Conservation (phyloP, 768 basidiomycete genomes). For the Russula sp. region DNA sequence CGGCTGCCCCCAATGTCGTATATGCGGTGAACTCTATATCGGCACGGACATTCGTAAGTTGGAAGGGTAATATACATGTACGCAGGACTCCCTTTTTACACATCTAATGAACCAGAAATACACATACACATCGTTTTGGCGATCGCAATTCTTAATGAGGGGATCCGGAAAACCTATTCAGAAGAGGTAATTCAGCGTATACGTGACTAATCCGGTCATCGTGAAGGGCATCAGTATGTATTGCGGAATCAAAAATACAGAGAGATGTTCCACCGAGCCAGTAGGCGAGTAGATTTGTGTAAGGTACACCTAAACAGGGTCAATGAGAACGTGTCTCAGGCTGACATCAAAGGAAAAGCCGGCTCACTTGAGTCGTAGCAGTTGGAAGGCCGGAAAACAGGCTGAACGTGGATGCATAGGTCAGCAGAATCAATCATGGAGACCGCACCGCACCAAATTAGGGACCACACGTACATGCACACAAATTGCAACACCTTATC, state of each 20-base stretch:
- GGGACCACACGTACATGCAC: constrained; percentile 48
- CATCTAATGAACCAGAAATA: no score
- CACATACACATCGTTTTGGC: no score
- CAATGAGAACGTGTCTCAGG: neutral
- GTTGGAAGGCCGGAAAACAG: constrained; percentile 19
- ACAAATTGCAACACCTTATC: constrained; percentile 59
- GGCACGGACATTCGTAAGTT: no score
- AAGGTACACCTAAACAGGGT: constrained; percentile 41
- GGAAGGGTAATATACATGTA: no score
- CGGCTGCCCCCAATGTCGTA: no score
- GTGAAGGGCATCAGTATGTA: constrained; percentile 20
- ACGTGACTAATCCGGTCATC: constrained; percentile 16
- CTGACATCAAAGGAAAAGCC: neutral
- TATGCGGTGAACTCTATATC: no score
- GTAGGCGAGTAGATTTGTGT: constrained; percentile 63
- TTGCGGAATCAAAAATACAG: constrained; percentile 55
- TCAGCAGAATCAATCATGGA: constrained; percentile 44
- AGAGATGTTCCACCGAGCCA: constrained; percentile 53
- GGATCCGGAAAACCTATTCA: neutral
- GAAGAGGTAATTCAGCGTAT: constrained; percentile 19
- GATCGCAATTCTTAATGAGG: no score
- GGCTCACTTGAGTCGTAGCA: constrained; percentile 15
- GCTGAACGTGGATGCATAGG: constrained; percentile 34
- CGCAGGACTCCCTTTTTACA: no score
- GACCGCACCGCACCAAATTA: constrained; percentile 38